These are phyloP conservation scores for Plasmodium ovale DNA, from an alignment of 169 alveolate species.

Conservation along the genomic window DNA sequence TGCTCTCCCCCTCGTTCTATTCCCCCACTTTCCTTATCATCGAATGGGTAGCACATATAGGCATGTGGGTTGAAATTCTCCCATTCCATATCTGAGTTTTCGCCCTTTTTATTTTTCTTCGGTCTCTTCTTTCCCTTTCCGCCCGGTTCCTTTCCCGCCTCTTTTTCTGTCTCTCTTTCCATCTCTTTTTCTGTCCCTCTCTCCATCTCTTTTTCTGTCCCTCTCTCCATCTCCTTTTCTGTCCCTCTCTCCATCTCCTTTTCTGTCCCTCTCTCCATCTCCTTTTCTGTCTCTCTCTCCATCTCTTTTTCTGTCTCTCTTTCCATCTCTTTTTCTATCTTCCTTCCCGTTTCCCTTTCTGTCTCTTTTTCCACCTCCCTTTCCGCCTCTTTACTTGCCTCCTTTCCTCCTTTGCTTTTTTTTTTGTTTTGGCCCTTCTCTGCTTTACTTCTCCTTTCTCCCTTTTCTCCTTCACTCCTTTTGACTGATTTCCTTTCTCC, in stretches of 20 bases:
- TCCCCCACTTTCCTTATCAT: background rate
- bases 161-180: background rate
- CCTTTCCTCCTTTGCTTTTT: background rate
- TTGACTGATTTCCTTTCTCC: background rate
- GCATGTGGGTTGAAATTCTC: conserved; percentile 57
- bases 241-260: conserved; percentile 10
- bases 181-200: background rate
- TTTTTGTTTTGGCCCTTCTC: background rate
- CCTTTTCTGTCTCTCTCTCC: background rate
- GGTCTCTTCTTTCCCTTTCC: background rate
- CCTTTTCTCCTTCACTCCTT: background rate
- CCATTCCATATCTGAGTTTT: conserved; percentile 66
- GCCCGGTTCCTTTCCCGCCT: conserved; percentile 11
- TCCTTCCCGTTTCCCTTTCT: background rate
- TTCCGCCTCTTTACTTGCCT: background rate
- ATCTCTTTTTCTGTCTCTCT: background rate
- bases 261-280: background rate
- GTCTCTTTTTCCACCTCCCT: background rate
- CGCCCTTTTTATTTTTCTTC: conserved; percentile 5
- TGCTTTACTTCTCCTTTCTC: background rate
- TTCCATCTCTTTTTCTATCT: too few relatives aligned
- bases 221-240: background rate
- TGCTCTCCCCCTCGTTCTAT: too few relatives aligned
- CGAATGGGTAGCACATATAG: conserved; percentile 15
- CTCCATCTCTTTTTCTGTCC: background rate